A percentile compares a stretch with the other conserved stretches of the same genome.
Conservation (phyloP, 768 basidiomycete genomes). For the Podaxis sp. region DNA sequence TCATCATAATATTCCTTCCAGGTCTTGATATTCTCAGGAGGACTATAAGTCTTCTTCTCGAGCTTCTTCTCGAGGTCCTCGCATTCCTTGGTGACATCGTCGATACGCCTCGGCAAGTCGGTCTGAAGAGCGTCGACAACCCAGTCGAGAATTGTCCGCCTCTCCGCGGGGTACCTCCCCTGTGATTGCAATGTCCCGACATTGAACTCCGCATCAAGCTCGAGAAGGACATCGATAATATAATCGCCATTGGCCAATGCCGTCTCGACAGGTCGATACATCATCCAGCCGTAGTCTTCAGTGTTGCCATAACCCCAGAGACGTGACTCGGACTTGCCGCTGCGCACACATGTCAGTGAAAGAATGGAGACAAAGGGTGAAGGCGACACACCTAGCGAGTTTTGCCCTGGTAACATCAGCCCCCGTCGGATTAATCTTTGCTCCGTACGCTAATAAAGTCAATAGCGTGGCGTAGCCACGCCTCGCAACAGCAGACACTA, state of each 20-base stretch:
- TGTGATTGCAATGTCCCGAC: slow-evolving; percentile 27
- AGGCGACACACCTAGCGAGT: slow-evolving; percentile 29
- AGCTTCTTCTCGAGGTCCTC: not conserved
- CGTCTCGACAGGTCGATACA: slow-evolving; percentile 34
- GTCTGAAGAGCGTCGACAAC: not conserved
- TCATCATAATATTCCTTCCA: slow-evolving; percentile 5
- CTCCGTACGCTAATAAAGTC: slow-evolving; percentile 39
- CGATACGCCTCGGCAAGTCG: not conserved
- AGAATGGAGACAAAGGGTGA: not conserved
- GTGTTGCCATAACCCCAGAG: slow-evolving; percentile 22
- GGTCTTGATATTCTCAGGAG: not conserved
- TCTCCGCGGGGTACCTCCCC: slow-evolving; percentile 17
- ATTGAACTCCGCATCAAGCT: slow-evolving; percentile 35
- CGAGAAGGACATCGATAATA: slow-evolving; percentile 34
- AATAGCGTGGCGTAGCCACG: slow-evolving; percentile 35
- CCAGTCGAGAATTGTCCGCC: not conserved
- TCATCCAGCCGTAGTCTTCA: slow-evolving; percentile 25
- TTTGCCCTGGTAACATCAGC: slow-evolving; percentile 35
- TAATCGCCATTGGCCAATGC: slow-evolving; percentile 36
- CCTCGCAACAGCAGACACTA: slow-evolving; percentile 34
- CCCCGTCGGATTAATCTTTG: slow-evolving; percentile 30
- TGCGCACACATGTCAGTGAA: slow-evolving; percentile 1
- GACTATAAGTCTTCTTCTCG: not conserved
- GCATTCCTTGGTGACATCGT: not conserved
- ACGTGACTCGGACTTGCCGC: slow-evolving; percentile 17